phyloP scores from a whole-genome alignment of 768 basidiomycete species.

The Auriscalpium orientale region DNA sequence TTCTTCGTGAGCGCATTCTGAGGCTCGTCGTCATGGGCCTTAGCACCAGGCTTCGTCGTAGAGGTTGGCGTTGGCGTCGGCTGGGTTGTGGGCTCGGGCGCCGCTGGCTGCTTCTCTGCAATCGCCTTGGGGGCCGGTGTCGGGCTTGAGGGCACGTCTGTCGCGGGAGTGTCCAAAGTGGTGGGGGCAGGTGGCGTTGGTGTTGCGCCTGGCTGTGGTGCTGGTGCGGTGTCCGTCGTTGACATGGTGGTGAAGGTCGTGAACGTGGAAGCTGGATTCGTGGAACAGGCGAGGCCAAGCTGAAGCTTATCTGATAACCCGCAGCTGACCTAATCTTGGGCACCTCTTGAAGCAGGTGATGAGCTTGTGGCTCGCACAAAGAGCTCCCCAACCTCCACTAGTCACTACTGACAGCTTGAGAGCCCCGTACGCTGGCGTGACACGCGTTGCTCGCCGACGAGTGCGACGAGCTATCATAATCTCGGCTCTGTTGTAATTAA shows the following conservation, averaged over 20 bases:
- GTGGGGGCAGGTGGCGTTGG: constrained; percentile 7
- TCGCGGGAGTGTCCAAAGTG: constrained; percentile 10
- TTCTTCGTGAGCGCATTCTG: constrained; percentile 62
- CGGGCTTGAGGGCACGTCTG: constrained; percentile 1
- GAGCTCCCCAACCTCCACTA: too few relatives aligned
- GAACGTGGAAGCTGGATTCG: constrained; percentile 1
- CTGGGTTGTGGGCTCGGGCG: constrained; percentile 7
- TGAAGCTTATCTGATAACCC: too few relatives aligned
- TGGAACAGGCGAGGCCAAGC: background rate
- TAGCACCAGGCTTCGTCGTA: constrained; percentile 6
- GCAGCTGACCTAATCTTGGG: background rate
- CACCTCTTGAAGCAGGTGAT: too few relatives aligned
- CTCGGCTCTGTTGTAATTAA: background rate
- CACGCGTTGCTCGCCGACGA: background rate
- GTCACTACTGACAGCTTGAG: background rate
- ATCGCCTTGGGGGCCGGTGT: constrained; percentile 6
- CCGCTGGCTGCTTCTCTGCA: constrained; percentile 1
- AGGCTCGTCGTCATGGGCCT: constrained; percentile 36
- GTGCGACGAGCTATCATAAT: background rate
- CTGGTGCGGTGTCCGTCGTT: constrained; percentile 1
- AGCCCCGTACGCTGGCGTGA: background rate
- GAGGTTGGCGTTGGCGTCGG: constrained; percentile 5
- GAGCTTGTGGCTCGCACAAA: background rate
- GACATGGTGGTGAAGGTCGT: constrained; percentile 6
- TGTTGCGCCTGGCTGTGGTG: constrained; percentile 5